Conservation (phyloP, 164 flowering plant species). For the Tetrastigma voinierianum region DNA sequence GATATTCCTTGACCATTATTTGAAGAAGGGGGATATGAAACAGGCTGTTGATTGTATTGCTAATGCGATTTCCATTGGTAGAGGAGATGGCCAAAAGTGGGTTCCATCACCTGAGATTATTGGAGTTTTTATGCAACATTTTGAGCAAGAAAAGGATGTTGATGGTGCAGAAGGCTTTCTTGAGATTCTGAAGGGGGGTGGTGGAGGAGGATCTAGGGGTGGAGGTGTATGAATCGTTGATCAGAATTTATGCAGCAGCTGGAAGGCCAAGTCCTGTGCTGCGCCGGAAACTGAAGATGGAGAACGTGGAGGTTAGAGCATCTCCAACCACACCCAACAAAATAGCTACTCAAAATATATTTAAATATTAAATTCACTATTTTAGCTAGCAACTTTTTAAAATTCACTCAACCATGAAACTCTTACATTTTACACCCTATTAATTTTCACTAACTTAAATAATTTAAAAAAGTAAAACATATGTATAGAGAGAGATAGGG, state of each 20-base stretch:
- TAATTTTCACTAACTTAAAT: too few relatives aligned
- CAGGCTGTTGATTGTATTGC: slow-evolving; percentile 54
- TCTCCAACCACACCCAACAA: too few relatives aligned
- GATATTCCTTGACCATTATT: slow-evolving; percentile 63
- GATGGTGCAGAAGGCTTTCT: slow-evolving; percentile 78
- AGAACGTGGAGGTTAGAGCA: slow-evolving; percentile 76
- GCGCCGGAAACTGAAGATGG: slow-evolving; percentile 80
- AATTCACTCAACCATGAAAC: too few relatives aligned
- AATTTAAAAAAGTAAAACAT: too few relatives aligned
- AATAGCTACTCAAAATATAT: too few relatives aligned
- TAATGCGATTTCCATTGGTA: slow-evolving; percentile 60
- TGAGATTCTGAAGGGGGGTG: slow-evolving; percentile 51
- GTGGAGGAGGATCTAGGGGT: slow-evolving; percentile 37
- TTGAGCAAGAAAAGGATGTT: slow-evolving; percentile 74
- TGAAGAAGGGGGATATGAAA: slow-evolving; percentile 50
- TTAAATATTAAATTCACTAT: too few relatives aligned
- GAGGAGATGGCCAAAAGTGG: slow-evolving; percentile 78
- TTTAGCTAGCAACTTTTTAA: too few relatives aligned
- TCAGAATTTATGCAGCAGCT: slow-evolving; percentile 79
- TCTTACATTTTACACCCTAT: too few relatives aligned
- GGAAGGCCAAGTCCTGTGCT: slow-evolving; percentile 60
- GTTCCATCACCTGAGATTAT: slow-evolving; percentile 44
- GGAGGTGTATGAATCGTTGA: slow-evolving; percentile 66
- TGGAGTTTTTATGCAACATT: slow-evolving; percentile 54
- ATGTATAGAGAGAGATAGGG: too few relatives aligned